Percentiles rank a stretch among this genome's conserved stretches.
phyloP scores from a whole-genome alignment of 208 protist genomes.

The Crithidia sp. region DNA sequence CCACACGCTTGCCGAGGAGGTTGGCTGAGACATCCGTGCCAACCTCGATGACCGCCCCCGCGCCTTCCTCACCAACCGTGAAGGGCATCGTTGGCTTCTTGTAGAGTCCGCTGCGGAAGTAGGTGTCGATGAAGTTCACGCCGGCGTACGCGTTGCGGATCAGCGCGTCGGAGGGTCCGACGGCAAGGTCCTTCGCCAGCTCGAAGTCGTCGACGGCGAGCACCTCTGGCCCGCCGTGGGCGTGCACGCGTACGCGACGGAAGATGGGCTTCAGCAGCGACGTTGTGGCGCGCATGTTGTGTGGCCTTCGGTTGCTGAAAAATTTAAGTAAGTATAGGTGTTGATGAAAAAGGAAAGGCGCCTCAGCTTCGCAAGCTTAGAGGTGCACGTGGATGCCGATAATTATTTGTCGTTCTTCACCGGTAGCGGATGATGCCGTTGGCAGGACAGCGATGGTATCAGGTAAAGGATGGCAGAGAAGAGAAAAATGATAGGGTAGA shows the following conservation, averaged over 20 bases:
- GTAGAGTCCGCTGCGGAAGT: constrained; percentile 86
- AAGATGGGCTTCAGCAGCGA: neutral
- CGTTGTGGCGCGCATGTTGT: neutral
- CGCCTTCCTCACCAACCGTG: constrained; percentile 77
- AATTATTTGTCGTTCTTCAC: too few species aligned
- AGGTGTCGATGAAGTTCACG: constrained; percentile 95
- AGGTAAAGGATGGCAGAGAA: too few species aligned
- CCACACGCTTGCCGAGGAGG: constrained; percentile 70
- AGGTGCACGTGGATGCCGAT: too few species aligned
- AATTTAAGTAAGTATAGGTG: too few species aligned
- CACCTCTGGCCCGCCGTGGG: constrained; percentile 42
- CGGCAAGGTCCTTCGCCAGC: constrained; percentile 5
- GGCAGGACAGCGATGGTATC: too few species aligned
- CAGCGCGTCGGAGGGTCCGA: constrained; percentile 37
- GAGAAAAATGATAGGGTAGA: too few species aligned
- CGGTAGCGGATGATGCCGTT: too few species aligned
- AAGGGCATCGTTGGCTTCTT: constrained; percentile 73
- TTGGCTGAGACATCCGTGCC: constrained; percentile 11
- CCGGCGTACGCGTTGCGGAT: constrained; percentile 69
- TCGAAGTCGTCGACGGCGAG: constrained; percentile 13
- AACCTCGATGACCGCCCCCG: constrained; percentile 62
- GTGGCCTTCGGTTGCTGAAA: too few species aligned
- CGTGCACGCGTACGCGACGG: neutral
- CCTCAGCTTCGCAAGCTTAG: too few species aligned
- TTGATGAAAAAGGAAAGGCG: too few species aligned